These are phyloP conservation scores for Phytophthora cajani DNA, from an alignment of 352 stramenopile genomes.

Conservation along the genomic window DNA sequence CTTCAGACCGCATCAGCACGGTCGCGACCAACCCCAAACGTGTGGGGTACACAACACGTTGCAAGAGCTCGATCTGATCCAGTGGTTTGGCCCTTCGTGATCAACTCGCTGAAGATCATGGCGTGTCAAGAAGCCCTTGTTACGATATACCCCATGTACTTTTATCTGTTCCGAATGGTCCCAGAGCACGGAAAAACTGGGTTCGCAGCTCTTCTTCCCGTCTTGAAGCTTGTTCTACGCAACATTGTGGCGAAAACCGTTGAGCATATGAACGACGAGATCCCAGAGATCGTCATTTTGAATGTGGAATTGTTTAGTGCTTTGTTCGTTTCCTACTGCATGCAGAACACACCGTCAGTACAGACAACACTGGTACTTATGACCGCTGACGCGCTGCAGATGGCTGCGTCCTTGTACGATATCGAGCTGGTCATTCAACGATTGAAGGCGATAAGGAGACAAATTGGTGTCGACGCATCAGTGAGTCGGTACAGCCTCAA, in stretches of 20 bases:
- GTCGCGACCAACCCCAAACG: too few relatives aligned
- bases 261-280: slow-evolving; percentile 20
- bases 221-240: slow-evolving; percentile 37
- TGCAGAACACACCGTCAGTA: slow-evolving; percentile 45
- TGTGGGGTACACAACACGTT: too few relatives aligned
- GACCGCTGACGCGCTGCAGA: slow-evolving; percentile 14
- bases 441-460: slow-evolving; percentile 1
- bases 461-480: background rate
- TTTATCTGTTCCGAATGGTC: slow-evolving; percentile 29
- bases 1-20: too few relatives aligned
- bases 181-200: slow-evolving; percentile 4
- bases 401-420: slow-evolving; percentile 19
- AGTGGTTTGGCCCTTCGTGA: slow-evolving; percentile 1
- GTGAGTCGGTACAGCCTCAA: background rate
- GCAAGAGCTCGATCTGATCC: slow-evolving; percentile 11
- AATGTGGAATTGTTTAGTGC: slow-evolving; percentile 49
- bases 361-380: slow-evolving; percentile 22
- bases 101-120: slow-evolving; percentile 21
- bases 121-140: slow-evolving; percentile 27
- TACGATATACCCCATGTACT: slow-evolving; percentile 40
- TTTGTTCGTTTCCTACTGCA: slow-evolving; percentile 45
- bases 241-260: slow-evolving; percentile 23
- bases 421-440: slow-evolving; percentile 12
- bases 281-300: slow-evolving; percentile 39
- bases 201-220: slow-evolving; percentile 35